Percentiles rank a stretch among this genome's conserved stretches.
Conservation (phyloP, 805 yeast genomes). For the Kuraishia piskuri region DNA sequence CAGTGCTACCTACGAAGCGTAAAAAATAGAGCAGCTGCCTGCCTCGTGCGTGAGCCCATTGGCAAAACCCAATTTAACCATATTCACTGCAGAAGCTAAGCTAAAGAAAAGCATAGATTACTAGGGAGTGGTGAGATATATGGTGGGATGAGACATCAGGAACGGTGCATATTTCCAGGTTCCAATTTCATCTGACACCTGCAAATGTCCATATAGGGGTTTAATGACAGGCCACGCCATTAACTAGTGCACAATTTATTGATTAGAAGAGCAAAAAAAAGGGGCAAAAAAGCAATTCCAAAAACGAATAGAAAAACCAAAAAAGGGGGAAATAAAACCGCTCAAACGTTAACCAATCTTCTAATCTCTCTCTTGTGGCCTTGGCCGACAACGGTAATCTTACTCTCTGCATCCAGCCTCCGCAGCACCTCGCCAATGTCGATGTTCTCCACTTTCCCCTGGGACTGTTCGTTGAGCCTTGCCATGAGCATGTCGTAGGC, state of each 20-base stretch:
- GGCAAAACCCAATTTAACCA: no score
- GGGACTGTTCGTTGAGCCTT: slow-evolving; percentile 57
- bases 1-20: no score
- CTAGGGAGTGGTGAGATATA: no score
- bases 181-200: not conserved
- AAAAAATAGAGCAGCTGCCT: no score
- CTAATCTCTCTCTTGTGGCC: slow-evolving; percentile 55
- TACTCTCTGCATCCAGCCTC: slow-evolving; percentile 64
- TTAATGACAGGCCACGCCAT: not conserved
- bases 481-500: slow-evolving; percentile 51
- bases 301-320: not conserved
- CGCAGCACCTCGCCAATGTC: slow-evolving; percentile 64
- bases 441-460: slow-evolving; percentile 55
- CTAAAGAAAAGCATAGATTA: no score
- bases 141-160: no score
- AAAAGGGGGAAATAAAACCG: not conserved
- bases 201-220: not conserved
- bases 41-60: not conserved
- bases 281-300: not conserved
- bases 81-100: no score
- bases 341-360: slow-evolving; percentile 1
- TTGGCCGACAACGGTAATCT: slow-evolving; percentile 61
- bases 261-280: not conserved
- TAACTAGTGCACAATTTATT: not conserved
- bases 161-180: no score